Evolutionary conservation across 352 stramenopile species (phyloP).

Genomic region (Globisporangium spinosum): DNA sequence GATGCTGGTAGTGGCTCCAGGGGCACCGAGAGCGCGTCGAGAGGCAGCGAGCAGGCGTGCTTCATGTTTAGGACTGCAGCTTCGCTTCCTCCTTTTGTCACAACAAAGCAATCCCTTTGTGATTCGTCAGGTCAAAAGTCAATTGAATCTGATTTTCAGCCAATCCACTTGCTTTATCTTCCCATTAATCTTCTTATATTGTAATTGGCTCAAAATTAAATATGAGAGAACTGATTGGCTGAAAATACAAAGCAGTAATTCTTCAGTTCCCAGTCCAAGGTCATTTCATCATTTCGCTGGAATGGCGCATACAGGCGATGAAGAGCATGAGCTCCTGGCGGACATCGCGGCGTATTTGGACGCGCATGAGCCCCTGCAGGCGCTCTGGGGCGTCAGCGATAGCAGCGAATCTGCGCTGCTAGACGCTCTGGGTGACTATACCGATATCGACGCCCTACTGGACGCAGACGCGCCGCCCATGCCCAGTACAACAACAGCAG

Average conservation of each 20-base stretch:
- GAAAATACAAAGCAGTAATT: not conserved
- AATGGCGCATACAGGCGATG: not conserved
- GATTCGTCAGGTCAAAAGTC: too few relatives aligned
- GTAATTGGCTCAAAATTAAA: not conserved
- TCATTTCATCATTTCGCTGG: too few relatives aligned
- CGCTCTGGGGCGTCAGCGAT: not conserved
- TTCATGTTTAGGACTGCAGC: not conserved
- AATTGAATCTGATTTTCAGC: not conserved
- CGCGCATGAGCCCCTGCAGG: not conserved
- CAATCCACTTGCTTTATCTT: not conserved
- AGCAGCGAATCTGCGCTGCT: not conserved
- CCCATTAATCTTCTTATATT: not conserved
- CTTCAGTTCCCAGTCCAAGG: not conserved
- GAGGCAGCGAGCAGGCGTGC: not conserved
- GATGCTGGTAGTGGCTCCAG: not conserved
- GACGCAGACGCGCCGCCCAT: not conserved
- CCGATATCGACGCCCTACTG: not conserved
- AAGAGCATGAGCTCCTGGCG: not conserved
- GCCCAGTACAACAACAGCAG: not conserved
- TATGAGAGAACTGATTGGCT: not conserved
- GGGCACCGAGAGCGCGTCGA: not conserved
- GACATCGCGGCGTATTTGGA: conserved; percentile 10
- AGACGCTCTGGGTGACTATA: not conserved
- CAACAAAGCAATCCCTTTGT: too few relatives aligned
- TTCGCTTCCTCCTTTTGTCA: too few relatives aligned